Conservation (phyloP, 352 stramenopile species). For the Pythium phragmiticola region DNA sequence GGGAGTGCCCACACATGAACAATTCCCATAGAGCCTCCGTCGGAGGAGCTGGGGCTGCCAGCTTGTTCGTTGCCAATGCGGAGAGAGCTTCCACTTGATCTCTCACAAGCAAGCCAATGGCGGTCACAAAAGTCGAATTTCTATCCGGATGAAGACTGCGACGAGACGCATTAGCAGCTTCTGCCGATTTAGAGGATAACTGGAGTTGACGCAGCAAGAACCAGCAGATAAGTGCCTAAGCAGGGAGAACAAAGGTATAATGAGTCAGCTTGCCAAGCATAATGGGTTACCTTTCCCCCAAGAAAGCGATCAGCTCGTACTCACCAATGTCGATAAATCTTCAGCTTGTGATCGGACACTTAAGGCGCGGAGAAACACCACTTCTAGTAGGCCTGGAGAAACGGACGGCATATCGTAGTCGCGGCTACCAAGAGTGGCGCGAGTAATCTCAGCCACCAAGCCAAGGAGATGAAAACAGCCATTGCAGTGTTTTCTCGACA, state of each 20-base stretch:
- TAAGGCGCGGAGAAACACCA: neutral
- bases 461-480: conserved; percentile 7
- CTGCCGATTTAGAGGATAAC: too few species aligned
- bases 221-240: neutral
- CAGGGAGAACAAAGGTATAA: neutral
- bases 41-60: neutral
- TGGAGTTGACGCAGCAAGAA: neutral
- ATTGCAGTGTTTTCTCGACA: neutral
- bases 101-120: neutral
- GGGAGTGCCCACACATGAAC: neutral
- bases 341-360: neutral
- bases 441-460: conserved; percentile 7
- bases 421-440: neutral
- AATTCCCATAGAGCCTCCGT: neutral
- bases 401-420: neutral
- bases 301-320: neutral
- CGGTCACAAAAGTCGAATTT: neutral
- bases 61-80: neutral
- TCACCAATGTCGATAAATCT: conserved; percentile 3
- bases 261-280: too few species aligned
- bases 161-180: neutral
- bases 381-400: neutral
- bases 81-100: conserved; percentile 1
- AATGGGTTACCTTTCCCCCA: neutral
- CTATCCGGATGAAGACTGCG: neutral